Percentiles rank a stretch among this genome's conserved stretches.
Evolutionary conservation across 1,284 basidiomycete species (phyloP).

Genomic region (Tetrapyrgos nigripes): DNA sequence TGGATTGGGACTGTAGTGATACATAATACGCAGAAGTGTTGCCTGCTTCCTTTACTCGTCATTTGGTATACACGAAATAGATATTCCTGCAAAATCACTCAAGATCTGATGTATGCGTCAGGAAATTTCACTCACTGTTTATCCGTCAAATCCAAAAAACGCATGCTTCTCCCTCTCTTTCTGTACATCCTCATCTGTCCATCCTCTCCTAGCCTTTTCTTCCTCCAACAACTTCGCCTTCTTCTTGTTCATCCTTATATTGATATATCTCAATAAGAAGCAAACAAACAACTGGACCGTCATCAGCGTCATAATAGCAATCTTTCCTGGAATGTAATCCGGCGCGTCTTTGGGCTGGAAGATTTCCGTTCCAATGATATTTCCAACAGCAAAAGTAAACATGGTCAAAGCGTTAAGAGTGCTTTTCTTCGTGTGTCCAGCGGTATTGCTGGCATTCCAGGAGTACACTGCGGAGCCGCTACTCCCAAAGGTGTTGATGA

Average conservation of each 20-base stretch:
- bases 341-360: slow-evolving; percentile 70
- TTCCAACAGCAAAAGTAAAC: slow-evolving; percentile 60
- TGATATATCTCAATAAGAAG: slow-evolving; percentile 59
- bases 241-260: slow-evolving; percentile 59
- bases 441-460: slow-evolving; percentile 55
- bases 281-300: slow-evolving; percentile 57
- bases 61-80: slow-evolving; percentile 51
- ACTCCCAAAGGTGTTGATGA: slow-evolving; percentile 66
- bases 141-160: slow-evolving; percentile 70
- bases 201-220: slow-evolving; percentile 53
- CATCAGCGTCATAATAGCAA: slow-evolving; percentile 66
- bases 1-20: too few relatives aligned
- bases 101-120: neutral
- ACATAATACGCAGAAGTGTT: too few relatives aligned
- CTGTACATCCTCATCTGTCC: slow-evolving; percentile 62
- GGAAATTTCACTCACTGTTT: slow-evolving; percentile 49
- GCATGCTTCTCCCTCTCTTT: slow-evolving; percentile 64
- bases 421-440: slow-evolving; percentile 73
- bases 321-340: slow-evolving; percentile 66
- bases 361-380: slow-evolving; percentile 67
- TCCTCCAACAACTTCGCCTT: slow-evolving; percentile 51
- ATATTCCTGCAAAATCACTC: slow-evolving; percentile 36
- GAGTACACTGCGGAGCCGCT: slow-evolving; percentile 67
- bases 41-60: too few relatives aligned
- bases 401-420: slow-evolving; percentile 70